Evolutionary conservation across 257 asterid species (phyloP), one percentile per base, ranked within the genome.

Genomic region (Coffea eugenioides): DNA sequence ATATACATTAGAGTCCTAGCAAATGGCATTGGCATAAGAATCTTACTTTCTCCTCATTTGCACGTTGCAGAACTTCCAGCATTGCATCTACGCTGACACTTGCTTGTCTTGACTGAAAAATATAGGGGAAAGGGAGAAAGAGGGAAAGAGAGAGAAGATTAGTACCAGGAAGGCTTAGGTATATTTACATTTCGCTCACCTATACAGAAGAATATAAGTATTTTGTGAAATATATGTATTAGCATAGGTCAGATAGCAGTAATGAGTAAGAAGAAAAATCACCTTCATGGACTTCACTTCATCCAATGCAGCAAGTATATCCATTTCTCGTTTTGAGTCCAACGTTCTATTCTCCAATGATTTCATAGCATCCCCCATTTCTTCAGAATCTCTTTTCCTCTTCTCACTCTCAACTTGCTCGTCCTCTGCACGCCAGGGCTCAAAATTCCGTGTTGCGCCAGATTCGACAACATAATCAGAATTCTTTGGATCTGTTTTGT

Each of bases 301-400:
- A 78, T 92, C 98, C 85, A 95, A 85, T 45, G 97, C 88, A 78
- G 98, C 97, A 80, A 93, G 91, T 77, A 92, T 93, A 85, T 95
- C 97, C 97, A 95, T 93, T 82, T 95, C 99, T 75, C 89, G 88
- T 81, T 93, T 95, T 0, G 99, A 95, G 80, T 95, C 99, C 84
- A 86, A 51, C 0, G 97, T 91, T 80, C 94, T 88, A 86, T 93
- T 95, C 89, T 95, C 99, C 90, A 95, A 76, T 13, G 97, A 92
- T 77, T 95, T 95, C 99, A 95, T 93, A 48, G 98, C 98, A 88
- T 93, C 99, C 49, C 99, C 99, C 93, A 90, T 88, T 89, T 95
- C 99, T 87, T 93, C 98, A 77, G 92, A 90, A 64, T 77, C 85
- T 83, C 94, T 86, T 76, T 86, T 93, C 87, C 81, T 87, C 69